A percentile compares a stretch with the other conserved stretches of the same genome.
Conservation (phyloP, 2,329 filamentous ascomycete genomes). For the Phoma sp. region DNA sequence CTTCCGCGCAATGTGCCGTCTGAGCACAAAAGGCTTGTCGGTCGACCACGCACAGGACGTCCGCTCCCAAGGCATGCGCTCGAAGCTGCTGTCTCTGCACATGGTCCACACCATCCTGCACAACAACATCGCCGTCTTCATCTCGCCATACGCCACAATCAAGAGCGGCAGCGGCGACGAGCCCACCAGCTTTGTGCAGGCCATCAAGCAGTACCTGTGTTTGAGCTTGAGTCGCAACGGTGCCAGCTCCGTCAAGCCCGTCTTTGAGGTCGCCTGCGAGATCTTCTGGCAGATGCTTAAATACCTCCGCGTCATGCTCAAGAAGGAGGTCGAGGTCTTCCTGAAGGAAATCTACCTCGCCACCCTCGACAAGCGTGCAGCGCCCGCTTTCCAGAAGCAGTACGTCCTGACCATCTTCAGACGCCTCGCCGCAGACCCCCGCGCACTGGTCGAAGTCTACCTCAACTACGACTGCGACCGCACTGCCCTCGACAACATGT, state of each 20-base stretch:
- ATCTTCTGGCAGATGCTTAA: conserved; percentile 99
- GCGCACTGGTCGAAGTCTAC: conserved; percentile 91
- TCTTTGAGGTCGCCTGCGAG: conserved; percentile 95
- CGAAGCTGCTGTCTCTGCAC: conserved; percentile 92
- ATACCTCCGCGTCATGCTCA: conserved; percentile 89
- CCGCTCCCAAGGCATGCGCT: conserved; percentile 94
- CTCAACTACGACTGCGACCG: conserved; percentile 98
- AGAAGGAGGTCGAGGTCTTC: conserved; percentile 99
- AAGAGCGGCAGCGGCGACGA: conserved; percentile 88
- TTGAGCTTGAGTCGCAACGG: conserved; percentile 94
- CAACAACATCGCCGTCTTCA: conserved; percentile 91
- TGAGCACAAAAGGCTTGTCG: conserved; percentile 89
- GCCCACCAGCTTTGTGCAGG: conserved; percentile 88
- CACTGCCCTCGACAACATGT: conserved; percentile 92
- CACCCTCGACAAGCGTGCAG: conserved; percentile 84
- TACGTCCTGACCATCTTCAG: conserved; percentile 88
- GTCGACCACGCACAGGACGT: conserved; percentile 92
- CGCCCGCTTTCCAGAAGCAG: conserved; percentile 88
- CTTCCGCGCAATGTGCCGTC: conserved; percentile 95
- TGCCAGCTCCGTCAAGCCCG: conserved; percentile 85
- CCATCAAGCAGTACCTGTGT: conserved; percentile 95
- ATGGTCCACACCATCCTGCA: conserved; percentile 94
- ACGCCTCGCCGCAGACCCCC: conserved; percentile 82
- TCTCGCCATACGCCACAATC: conserved; percentile 89
- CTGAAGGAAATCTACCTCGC: conserved; percentile 96